These are phyloP conservation scores for Alliaria petiolata DNA, from an alignment of 345 rosid genomes.

Conservation along the genomic window DNA sequence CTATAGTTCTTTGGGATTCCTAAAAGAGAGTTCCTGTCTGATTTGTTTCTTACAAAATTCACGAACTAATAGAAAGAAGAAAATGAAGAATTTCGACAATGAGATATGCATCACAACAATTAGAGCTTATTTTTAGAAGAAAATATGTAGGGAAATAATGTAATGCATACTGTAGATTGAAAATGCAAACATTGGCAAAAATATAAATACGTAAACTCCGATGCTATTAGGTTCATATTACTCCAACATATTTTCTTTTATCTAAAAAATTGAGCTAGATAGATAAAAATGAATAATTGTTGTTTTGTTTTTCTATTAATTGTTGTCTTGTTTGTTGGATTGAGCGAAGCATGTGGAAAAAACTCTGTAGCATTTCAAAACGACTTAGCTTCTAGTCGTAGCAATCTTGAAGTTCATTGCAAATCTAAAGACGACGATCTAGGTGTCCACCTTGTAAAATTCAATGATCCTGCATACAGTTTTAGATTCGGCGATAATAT, in stretches of 20 bases:
- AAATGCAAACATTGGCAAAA: not conserved
- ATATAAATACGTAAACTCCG: not conserved
- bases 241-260: not conserved
- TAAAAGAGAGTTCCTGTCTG: too few relatives aligned
- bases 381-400: not conserved
- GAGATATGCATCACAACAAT: too few relatives aligned
- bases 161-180: not conserved
- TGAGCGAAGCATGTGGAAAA: not conserved
- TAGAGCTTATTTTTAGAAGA: not conserved
- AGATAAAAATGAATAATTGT: not conserved
- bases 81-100: too few relatives aligned
- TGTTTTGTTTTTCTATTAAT: not conserved
- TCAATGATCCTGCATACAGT: not conserved
- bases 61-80: too few relatives aligned
- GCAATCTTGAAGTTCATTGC: not conserved
- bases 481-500: not conserved
- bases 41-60: too few relatives aligned
- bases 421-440: not conserved
- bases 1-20: too few relatives aligned
- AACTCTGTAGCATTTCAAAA: not conserved
- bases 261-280: too few relatives aligned
- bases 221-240: not conserved
- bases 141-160: not conserved
- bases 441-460: not conserved
- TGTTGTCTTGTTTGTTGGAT: not conserved